phyloP scores from a whole-genome alignment of 805 yeast genomes.

The Myxozyma sirexii region DNA sequence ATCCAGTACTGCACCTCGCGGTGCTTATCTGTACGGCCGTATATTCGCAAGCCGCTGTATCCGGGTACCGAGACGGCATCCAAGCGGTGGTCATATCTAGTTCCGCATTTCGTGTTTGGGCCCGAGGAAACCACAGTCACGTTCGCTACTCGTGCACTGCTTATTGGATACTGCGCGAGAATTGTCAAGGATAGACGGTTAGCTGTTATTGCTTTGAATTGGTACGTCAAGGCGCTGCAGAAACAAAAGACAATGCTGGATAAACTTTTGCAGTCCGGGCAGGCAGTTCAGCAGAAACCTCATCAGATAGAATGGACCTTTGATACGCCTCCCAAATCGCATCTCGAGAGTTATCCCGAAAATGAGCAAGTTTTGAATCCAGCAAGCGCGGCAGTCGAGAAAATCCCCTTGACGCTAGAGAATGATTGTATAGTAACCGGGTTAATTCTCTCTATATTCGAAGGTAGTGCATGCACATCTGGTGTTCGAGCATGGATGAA shows the following conservation, averaged over 20 bases:
- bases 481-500: conserved; percentile 1
- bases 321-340: too few species aligned
- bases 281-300: too few species aligned
- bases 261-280: too few species aligned
- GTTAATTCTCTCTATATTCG: not conserved
- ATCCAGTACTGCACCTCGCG: not conserved
- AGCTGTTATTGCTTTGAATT: not conserved
- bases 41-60: not conserved
- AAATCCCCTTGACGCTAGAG: not conserved
- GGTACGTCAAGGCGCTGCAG: not conserved
- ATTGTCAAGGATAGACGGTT: not conserved
- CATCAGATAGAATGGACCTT: too few species aligned
- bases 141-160: not conserved
- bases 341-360: too few species aligned
- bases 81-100: not conserved
- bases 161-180: not conserved
- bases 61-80: not conserved
- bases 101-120: not conserved
- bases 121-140: not conserved
- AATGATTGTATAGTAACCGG: not conserved
- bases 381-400: not conserved
- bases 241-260: not conserved
- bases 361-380: too few species aligned
- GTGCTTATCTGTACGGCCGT: not conserved
- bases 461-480: not conserved